A percentile compares a stretch with the other conserved stretches of the same genome.
Evolutionary conservation across 129 eudicot species (phyloP).

Genomic region (Mikania micrantha): DNA sequence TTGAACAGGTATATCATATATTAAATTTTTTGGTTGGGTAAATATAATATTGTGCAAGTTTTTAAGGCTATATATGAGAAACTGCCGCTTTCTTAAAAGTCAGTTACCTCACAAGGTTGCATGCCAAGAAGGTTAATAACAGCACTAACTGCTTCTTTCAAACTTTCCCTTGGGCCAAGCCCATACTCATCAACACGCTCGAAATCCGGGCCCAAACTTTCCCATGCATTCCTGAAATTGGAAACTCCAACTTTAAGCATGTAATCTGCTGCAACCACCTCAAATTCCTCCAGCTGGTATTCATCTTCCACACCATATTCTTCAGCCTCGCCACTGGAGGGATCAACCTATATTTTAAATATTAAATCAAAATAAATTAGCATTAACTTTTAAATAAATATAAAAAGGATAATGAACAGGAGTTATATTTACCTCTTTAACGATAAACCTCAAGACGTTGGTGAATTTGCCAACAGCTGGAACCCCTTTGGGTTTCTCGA

Average conservation of each 20-base stretch:
- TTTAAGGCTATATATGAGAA: no score
- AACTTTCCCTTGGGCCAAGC: constrained; percentile 88
- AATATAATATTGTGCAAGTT: no score
- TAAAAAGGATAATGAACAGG: neutral
- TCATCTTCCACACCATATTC: constrained; percentile 97
- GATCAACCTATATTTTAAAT: constrained; percentile 64
- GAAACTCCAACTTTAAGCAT: constrained; percentile 86
- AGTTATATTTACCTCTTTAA: constrained; percentile 74
- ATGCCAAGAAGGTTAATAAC: constrained; percentile 86
- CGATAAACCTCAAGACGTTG: constrained; percentile 66
- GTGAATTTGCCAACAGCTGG: constrained; percentile 80
- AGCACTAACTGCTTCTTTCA: constrained; percentile 79
- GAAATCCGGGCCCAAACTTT: constrained; percentile 67
- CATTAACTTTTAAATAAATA: neutral
- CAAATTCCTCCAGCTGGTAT: constrained; percentile 86
- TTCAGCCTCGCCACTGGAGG: constrained; percentile 94
- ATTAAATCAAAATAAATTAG: neutral
- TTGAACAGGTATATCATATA: no score
- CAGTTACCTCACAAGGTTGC: constrained; percentile 92
- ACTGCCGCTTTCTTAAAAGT: no score
- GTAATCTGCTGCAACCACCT: constrained; percentile 90
- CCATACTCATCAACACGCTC: constrained; percentile 93
- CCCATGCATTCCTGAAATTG: constrained; percentile 96
- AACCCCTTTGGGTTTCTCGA: constrained; percentile 86
- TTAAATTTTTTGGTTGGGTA: no score